Base-by-base conservation (phyloP, 495 filamentous ascomycete genomes). In the Penicillium salamii region DNA sequence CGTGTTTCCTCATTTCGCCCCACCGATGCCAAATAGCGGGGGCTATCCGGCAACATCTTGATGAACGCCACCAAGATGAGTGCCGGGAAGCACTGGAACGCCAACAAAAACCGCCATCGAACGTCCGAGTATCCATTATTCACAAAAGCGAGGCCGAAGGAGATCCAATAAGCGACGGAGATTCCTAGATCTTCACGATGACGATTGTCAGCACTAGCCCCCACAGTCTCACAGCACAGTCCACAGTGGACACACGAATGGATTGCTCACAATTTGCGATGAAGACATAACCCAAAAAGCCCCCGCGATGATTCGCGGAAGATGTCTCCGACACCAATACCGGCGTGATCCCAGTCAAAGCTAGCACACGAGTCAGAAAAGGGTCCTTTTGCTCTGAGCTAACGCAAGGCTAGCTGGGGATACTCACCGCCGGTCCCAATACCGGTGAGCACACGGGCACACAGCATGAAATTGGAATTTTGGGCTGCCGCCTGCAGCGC, bases 121-220 rank as follows among this genome's bases (percentile, higher is more conserved):
- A 83, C 60, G 31, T 74, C 67, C 12, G 72, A 71, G 46, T 77
- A 71, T 19, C 74, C 76, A 44, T 74, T 58, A 42, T 79, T 57
- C 52, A 81, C 62, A 46, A 76, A 78, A 11, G 78, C 69, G 35
- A 83, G 65, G 33, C 79, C 78, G 51, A 82, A 84, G 15, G 77
- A 77, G 49, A 84, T 67, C 82, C 81, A 85, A 62, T 85, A 84
- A 7, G 81, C 80, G 23, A 85, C 62, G 3, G 76, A 74, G 24
- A 86, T 81, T 42, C 81, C 81, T 9, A 83, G 66, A 53, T 80
- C 75, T 78, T 18, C 18, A 38, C 9, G 7, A 17, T 75, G 8
- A 29, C 15, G 24, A 7, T 7, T 14, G 23, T 62, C 39, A 66
- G 39, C 34, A 17, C 24, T 3, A 26, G 35, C 5, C 49, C 24